phyloP scores from a whole-genome alignment of 345 rosid genomes.

The Laguncularia racemosa region DNA sequence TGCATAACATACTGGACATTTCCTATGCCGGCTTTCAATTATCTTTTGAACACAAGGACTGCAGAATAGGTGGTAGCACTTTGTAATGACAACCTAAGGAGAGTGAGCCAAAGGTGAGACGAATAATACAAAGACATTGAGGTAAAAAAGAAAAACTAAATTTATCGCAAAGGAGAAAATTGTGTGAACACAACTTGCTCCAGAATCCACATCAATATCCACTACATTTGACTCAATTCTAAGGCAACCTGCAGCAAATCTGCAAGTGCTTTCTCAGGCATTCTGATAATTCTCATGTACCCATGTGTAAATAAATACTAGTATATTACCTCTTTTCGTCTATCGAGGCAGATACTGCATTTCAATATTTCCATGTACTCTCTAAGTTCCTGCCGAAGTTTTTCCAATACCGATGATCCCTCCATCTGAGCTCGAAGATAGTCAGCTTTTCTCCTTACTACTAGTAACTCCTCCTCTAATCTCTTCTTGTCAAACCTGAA shows the following conservation, averaged over 20 bases:
- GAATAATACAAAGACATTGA: neutral
- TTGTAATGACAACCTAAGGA: constrained; percentile 86
- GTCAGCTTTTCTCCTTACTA: constrained; percentile 52
- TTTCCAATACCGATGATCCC: constrained; percentile 63
- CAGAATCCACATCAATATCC: neutral
- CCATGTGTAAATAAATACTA: neutral
- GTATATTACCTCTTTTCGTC: constrained; percentile 79
- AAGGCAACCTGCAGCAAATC: neutral
- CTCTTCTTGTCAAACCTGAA: constrained; percentile 74
- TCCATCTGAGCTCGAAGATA: constrained; percentile 50
- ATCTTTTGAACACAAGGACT: constrained; percentile 72
- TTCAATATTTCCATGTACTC: constrained; percentile 89
- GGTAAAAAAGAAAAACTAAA: neutral
- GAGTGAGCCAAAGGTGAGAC: constrained; percentile 1
- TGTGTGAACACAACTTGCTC: neutral
- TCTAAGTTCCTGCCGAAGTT: constrained; percentile 67
- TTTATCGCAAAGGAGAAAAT: neutral
- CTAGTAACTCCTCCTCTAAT: constrained; percentile 69
- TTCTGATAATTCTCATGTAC: neutral
- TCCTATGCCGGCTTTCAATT: constrained; percentile 67
- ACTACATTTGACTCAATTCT: no score
- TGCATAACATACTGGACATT: constrained; percentile 75
- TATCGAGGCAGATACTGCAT: constrained; percentile 80
- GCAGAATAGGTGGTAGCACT: constrained; percentile 95
- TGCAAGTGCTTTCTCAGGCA: neutral